Conservation (phyloP, 1,284 basidiomycete species). For the Moniliophthora roreri region DNA sequence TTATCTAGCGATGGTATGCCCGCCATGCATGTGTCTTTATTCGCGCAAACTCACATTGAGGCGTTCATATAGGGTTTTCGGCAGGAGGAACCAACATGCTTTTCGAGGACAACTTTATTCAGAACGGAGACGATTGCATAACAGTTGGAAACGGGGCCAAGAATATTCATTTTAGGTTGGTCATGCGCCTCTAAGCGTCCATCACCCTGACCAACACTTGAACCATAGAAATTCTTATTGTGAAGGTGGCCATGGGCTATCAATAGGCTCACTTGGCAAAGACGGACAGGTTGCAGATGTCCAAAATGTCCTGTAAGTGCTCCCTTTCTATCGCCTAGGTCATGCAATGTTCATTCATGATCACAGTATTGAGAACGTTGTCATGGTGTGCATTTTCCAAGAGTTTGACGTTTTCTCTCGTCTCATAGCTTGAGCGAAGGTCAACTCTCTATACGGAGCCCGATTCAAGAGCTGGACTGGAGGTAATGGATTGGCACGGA, state of each 20-base stretch:
- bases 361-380: constrained; percentile 50
- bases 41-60: neutral
- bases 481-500: constrained; percentile 55
- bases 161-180: constrained; percentile 54
- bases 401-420: no score
- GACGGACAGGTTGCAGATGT: constrained; percentile 52
- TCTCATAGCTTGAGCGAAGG: no score
- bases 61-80: constrained; percentile 45
- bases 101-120: constrained; percentile 56
- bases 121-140: constrained; percentile 64
- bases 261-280: constrained; percentile 58
- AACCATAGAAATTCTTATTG: constrained; percentile 46
- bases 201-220: neutral
- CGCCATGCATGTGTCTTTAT: neutral
- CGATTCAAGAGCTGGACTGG: constrained; percentile 73
- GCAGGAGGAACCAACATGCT: constrained; percentile 56
- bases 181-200: neutral
- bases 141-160: constrained; percentile 57
- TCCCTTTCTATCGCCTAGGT: no score
- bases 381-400: no score
- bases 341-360: neutral
- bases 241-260: constrained; percentile 59
- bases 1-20: constrained; percentile 35
- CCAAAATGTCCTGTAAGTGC: constrained; percentile 50
- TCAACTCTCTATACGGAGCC: constrained; percentile 54